Percentiles rank a stretch among this genome's conserved stretches.
phyloP scores from a whole-genome alignment of 139 green algal genomes.

The Micractinium conductrix region DNA sequence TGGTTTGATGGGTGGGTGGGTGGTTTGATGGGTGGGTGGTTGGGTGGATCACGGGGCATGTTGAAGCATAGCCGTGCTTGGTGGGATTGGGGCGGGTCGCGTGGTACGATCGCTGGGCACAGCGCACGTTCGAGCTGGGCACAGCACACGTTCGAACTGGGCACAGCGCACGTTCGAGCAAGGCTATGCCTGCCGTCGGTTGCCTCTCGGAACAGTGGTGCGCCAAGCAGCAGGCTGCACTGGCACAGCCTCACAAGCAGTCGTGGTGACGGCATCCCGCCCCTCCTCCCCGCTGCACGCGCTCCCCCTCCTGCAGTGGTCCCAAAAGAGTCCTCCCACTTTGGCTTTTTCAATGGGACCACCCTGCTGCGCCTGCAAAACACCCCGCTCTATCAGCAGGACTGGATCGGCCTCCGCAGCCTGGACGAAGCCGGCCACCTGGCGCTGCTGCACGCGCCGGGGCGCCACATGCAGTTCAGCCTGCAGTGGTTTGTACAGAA shows the following conservation, averaged over 20 bases:
- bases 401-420: slow-evolving; percentile 74
- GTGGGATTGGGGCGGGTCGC: background rate
- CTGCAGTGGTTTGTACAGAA: slow-evolving; percentile 74
- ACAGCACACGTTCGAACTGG: background rate
- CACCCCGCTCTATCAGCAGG: slow-evolving; percentile 56
- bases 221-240: too few relatives aligned
- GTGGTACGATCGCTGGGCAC: background rate
- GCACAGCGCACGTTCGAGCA: background rate
- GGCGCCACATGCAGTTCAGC: slow-evolving; percentile 85
- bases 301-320: slow-evolving; percentile 61
- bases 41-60: background rate
- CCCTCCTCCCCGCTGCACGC: background rate
- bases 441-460: slow-evolving; percentile 47
- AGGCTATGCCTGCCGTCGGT: too few relatives aligned
- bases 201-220: too few relatives aligned
- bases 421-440: slow-evolving; percentile 72
- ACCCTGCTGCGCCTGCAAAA: slow-evolving; percentile 50
- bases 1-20: background rate
- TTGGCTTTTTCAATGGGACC: slow-evolving; percentile 78
- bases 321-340: slow-evolving; percentile 77
- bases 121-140: background rate
- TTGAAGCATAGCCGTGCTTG: background rate
- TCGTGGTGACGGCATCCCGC: background rate
- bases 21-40: background rate
- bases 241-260: background rate